Conservation (phyloP, 495 filamentous ascomycete genomes). For the Polyplosphaeria fusca region DNA sequence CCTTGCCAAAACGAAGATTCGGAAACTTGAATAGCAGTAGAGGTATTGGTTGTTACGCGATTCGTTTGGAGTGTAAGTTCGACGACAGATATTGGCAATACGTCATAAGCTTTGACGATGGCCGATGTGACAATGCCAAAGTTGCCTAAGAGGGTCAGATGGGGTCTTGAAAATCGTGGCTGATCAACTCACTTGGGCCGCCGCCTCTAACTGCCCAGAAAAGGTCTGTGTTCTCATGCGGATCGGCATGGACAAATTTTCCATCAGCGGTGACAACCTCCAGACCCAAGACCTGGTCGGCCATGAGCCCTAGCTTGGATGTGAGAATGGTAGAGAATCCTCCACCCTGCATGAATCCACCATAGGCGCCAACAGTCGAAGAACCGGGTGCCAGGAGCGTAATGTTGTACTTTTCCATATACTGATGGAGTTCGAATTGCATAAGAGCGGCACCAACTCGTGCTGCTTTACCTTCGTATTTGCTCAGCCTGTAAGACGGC, state of each 20-base stretch:
- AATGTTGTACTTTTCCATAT: constrained; percentile 18
- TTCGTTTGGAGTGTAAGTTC: not conserved
- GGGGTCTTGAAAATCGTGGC: not conserved
- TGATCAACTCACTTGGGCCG: constrained; percentile 14
- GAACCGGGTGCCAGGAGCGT: constrained; percentile 14
- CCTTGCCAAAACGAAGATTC: constrained; percentile 17
- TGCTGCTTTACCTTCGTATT: constrained; percentile 22
- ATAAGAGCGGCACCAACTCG: constrained; percentile 10
- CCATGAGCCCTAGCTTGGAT: constrained; percentile 17
- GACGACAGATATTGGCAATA: constrained; percentile 1
- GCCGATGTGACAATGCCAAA: constrained; percentile 28
- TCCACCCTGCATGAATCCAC: constrained; percentile 28
- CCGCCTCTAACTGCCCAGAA: constrained; percentile 31
- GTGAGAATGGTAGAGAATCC: constrained; percentile 14
- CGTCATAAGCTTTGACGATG: constrained; percentile 22
- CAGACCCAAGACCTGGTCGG: constrained; percentile 22
- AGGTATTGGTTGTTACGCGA: not conserved
- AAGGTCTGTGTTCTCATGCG: constrained; percentile 24
- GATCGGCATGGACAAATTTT: constrained; percentile 23
- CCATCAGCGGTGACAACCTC: constrained; percentile 32
- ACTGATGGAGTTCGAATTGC: constrained; percentile 13
- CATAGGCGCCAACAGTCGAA: constrained; percentile 14
- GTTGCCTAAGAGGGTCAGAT: constrained; percentile 19
- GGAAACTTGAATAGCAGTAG: not conserved
- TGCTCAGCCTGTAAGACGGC: constrained; percentile 34